A percentile compares a stretch with the other conserved stretches of the same genome.
Evolutionary conservation across 371 early-diverging fungal species (phyloP).

Genomic region (Syncephalastrum contaminatum): DNA sequence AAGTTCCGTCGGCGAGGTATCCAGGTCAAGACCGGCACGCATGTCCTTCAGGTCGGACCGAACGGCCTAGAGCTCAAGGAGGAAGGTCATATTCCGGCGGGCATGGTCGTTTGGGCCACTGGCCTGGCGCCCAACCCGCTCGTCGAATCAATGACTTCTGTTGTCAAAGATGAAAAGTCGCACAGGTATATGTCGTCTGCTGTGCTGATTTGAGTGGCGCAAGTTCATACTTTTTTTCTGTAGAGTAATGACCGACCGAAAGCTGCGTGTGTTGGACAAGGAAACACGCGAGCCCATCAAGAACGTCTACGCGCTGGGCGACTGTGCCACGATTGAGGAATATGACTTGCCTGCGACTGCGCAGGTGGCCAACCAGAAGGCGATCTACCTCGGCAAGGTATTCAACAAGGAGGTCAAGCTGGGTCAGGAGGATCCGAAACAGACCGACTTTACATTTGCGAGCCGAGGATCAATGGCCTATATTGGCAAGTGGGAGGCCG

Average conservation of each 20-base stretch:
- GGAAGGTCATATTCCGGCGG: slow-evolving; percentile 45
- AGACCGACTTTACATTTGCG: slow-evolving; percentile 27
- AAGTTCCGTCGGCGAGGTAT: slow-evolving; percentile 71
- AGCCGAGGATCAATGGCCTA: slow-evolving; percentile 44
- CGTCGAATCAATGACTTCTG: slow-evolving; percentile 19
- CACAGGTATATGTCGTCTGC: slow-evolving; percentile 14
- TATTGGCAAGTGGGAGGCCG: slow-evolving; percentile 56
- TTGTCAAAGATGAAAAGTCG: slow-evolving; percentile 19
- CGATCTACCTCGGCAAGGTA: slow-evolving; percentile 56
- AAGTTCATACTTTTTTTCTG: not conserved
- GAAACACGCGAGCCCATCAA: slow-evolving; percentile 36
- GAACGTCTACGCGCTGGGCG: slow-evolving; percentile 73
- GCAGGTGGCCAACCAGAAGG: slow-evolving; percentile 85
- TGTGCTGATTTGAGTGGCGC: not conserved
- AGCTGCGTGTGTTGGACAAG: slow-evolving; percentile 60
- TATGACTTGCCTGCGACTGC: slow-evolving; percentile 73
- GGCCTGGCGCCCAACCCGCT: slow-evolving; percentile 39
- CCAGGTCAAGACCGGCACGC: slow-evolving; percentile 44
- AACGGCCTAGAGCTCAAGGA: slow-evolving; percentile 38
- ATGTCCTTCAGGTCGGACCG: slow-evolving; percentile 53
- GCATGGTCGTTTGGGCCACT: slow-evolving; percentile 57
- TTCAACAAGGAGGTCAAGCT: slow-evolving; percentile 29
- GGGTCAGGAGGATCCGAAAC: slow-evolving; percentile 14
- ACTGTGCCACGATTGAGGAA: slow-evolving; percentile 73
- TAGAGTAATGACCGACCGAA: slow-evolving; percentile 65